Evolutionary conservation across 1,284 basidiomycete genomes (phyloP).

Genomic region (Sporisorium scitamineum): DNA sequence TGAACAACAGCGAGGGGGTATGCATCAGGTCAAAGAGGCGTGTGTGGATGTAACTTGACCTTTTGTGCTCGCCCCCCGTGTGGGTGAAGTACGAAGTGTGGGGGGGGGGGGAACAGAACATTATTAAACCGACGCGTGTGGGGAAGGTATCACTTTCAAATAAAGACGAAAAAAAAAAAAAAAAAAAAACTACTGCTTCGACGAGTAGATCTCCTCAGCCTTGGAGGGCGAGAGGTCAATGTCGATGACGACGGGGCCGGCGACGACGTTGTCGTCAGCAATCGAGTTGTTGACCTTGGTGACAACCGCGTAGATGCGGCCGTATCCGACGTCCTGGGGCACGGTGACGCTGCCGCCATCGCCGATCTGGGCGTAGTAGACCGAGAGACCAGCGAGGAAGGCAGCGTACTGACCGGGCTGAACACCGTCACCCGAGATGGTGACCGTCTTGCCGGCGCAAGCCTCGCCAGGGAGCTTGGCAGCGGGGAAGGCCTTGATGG

Average conservation of each 20-base stretch:
- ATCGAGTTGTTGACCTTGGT: constrained; percentile 67
- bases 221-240: constrained; percentile 48
- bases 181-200: constrained; percentile 1
- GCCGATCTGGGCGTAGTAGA: constrained; percentile 58
- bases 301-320: constrained; percentile 70
- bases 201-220: constrained; percentile 38
- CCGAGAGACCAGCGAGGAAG: constrained; percentile 70
- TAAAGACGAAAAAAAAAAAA: too few relatives aligned
- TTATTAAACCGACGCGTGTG: too few relatives aligned
- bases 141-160: too few relatives aligned
- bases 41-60: constrained; percentile 2
- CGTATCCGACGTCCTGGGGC: constrained; percentile 68
- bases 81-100: background rate
- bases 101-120: background rate
- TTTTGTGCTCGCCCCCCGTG: background rate
- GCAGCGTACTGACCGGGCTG: constrained; percentile 68
- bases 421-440: constrained; percentile 67
- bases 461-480: constrained; percentile 62
- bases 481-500: constrained; percentile 71
- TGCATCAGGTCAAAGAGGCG: background rate
- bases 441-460: constrained; percentile 60
- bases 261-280: constrained; percentile 71
- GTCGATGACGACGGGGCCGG: constrained; percentile 72
- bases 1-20: background rate
- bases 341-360: constrained; percentile 67